phyloP scores from a whole-genome alignment of 345 rosid species.

The Ceriops zippeliana region DNA sequence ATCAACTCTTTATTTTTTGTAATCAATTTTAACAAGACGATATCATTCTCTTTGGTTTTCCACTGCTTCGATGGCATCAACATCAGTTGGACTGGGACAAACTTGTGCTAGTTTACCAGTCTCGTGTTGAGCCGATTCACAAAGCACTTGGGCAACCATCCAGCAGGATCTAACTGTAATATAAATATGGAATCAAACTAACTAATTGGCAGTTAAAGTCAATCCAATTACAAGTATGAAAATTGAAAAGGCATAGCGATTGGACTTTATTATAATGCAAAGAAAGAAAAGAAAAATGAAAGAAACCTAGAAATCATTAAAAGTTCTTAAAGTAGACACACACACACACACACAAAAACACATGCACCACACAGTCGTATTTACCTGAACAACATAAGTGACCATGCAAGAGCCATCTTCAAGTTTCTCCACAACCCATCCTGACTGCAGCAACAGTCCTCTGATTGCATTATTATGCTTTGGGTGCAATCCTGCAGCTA shows the following conservation, averaged over 20 bases:
- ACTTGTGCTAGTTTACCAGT: constrained; percentile 61
- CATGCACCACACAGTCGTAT: no score
- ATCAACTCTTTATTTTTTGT: no score
- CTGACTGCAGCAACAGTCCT: constrained; percentile 69
- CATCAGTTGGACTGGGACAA: constrained; percentile 18
- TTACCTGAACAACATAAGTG: constrained; percentile 75
- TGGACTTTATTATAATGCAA: not conserved
- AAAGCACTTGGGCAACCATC: constrained; percentile 81
- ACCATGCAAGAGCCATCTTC: constrained; percentile 64
- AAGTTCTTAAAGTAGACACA: no score
- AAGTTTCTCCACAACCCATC: constrained; percentile 87
- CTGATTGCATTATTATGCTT: constrained; percentile 58
- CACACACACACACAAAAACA: no score
- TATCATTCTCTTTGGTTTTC: not conserved
- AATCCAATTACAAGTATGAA: no score
- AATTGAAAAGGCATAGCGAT: no score
- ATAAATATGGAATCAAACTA: not conserved
- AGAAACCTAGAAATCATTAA: not conserved
- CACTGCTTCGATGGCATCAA: not conserved
- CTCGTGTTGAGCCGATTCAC: constrained; percentile 71
- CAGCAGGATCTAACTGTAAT: constrained; percentile 80
- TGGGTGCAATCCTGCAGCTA: constrained; percentile 71
- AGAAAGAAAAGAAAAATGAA: not conserved
- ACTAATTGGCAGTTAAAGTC: no score
- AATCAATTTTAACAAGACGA: no score